Percentiles rank a stretch among this genome's conserved stretches.
Conservation (phyloP, 441 rosid genomes). For the Erodium moschatum region DNA sequence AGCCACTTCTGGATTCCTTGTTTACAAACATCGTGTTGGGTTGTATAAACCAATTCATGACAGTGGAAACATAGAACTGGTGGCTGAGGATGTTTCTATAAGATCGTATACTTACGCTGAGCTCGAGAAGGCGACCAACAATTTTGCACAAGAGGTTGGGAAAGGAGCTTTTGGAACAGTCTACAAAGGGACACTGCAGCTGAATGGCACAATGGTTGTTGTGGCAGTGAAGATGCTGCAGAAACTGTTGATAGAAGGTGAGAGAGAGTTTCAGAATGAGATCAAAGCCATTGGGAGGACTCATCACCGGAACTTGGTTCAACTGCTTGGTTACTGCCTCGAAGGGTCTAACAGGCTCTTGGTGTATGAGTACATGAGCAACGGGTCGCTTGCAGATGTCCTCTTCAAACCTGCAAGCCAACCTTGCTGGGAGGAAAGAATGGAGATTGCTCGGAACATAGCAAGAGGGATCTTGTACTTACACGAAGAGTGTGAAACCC, state of each 20-base stretch:
- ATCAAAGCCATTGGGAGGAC: constrained; percentile 16
- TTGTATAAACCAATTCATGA: background rate
- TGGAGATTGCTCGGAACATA: background rate
- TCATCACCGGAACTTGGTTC: constrained; percentile 19
- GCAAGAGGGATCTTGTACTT: constrained; percentile 29
- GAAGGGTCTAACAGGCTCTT: constrained; percentile 24
- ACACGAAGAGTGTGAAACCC: constrained; percentile 33
- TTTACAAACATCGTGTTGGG: background rate
- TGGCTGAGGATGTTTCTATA: constrained; percentile 6
- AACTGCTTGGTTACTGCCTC: constrained; percentile 24
- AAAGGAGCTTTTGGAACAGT: constrained; percentile 20
- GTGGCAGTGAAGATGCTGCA: too few species aligned
- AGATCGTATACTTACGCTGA: constrained; percentile 12
- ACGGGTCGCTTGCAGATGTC: constrained; percentile 25
- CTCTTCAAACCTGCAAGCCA: too few species aligned
- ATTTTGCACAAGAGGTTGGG: constrained; percentile 17
- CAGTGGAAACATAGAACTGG: background rate
- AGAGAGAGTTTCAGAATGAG: too few species aligned
- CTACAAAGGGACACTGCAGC: constrained; percentile 15
- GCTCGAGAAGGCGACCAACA: constrained; percentile 10
- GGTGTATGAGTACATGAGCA: constrained; percentile 38
- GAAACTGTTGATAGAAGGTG: too few species aligned
- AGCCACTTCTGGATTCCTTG: constrained; percentile 1
- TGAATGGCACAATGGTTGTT: background rate
- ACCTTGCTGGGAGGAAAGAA: too few species aligned